Evolutionary conservation across 148 eudicot species (phyloP).

Genomic region (Linanthus parryae): DNA sequence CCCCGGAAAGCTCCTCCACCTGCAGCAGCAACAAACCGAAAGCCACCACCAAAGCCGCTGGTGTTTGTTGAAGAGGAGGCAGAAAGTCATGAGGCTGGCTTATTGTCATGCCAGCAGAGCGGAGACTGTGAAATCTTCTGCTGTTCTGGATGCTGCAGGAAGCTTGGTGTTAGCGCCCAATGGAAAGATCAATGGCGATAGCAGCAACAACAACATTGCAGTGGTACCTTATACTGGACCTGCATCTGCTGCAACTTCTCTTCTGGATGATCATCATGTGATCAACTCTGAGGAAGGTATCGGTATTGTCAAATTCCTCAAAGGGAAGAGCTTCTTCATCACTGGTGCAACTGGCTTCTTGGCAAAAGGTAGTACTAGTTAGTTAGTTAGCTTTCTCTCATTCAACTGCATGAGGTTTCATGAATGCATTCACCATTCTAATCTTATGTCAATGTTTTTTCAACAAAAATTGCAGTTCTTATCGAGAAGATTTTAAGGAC

Average conservation of each 20-base stretch:
- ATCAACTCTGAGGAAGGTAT: too few relatives aligned
- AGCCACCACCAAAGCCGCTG: slow-evolving; percentile 11
- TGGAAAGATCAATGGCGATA: slow-evolving; percentile 29
- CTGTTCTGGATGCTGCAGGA: slow-evolving; percentile 40
- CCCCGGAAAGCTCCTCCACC: slow-evolving; percentile 14
- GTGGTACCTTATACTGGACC: slow-evolving; percentile 31
- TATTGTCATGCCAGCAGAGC: too few relatives aligned
- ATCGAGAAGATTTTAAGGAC: slow-evolving; percentile 90
- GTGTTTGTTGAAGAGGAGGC: slow-evolving; percentile 25
- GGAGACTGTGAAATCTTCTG: too few relatives aligned
- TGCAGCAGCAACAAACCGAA: too few relatives aligned
- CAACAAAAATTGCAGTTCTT: slow-evolving; percentile 58
- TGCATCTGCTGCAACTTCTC: slow-evolving; percentile 14
- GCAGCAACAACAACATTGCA: slow-evolving; percentile 12
- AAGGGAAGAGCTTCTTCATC: slow-evolving; percentile 65
- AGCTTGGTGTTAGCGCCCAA: slow-evolving; percentile 45
- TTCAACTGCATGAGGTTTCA: not conserved
- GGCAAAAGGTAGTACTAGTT: slow-evolving; percentile 78
- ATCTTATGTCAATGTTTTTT: too few relatives aligned
- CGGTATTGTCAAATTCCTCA: slow-evolving; percentile 65
- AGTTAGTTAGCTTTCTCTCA: not conserved
- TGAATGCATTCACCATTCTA: not conserved
- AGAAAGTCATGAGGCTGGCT: too few relatives aligned
- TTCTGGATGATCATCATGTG: slow-evolving; percentile 48
- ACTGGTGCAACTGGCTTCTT: slow-evolving; percentile 96